A percentile compares a stretch with the other conserved stretches of the same genome.
Evolutionary conservation across 2,329 filamentous ascomycete species (phyloP).

Genomic region (Botrytis cinerea): DNA sequence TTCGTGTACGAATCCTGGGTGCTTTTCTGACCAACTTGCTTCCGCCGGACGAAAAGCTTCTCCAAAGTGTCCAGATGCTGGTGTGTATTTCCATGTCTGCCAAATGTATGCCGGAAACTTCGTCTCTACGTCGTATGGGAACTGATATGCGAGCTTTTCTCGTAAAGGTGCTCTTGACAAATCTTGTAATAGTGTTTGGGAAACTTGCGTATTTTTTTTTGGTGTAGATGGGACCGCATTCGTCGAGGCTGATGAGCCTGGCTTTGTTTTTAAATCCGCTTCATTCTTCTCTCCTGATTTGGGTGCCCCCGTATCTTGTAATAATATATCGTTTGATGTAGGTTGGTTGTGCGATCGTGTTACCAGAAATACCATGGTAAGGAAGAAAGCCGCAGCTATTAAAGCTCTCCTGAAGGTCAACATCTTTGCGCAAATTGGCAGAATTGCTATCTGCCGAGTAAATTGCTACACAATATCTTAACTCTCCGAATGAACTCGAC

Average conservation of each 20-base stretch:
- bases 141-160: constrained; percentile 88
- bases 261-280: constrained; percentile 10
- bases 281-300: constrained; percentile 15
- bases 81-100: constrained; percentile 96
- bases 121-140: constrained; percentile 82
- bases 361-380: constrained; percentile 70
- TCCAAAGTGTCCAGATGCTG: constrained; percentile 72
- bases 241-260: constrained; percentile 24
- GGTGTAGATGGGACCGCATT: constrained; percentile 27
- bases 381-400: constrained; percentile 66
- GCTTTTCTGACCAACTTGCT: constrained; percentile 82
- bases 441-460: constrained; percentile 22
- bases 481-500: constrained; percentile 2
- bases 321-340: constrained; percentile 23
- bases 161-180: constrained; percentile 69
- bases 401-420: constrained; percentile 77
- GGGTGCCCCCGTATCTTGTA: neutral
- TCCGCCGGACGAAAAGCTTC: constrained; percentile 78
- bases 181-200: constrained; percentile 48
- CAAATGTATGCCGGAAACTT: constrained; percentile 98
- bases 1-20: constrained; percentile 93
- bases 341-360: constrained; percentile 55
- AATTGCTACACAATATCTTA: neutral
- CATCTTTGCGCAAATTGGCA: constrained; percentile 54
- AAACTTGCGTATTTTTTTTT: constrained; percentile 27